Base-by-base conservation (phyloP, 257 asterid species). In the Rubia yunnanensis region DNA sequence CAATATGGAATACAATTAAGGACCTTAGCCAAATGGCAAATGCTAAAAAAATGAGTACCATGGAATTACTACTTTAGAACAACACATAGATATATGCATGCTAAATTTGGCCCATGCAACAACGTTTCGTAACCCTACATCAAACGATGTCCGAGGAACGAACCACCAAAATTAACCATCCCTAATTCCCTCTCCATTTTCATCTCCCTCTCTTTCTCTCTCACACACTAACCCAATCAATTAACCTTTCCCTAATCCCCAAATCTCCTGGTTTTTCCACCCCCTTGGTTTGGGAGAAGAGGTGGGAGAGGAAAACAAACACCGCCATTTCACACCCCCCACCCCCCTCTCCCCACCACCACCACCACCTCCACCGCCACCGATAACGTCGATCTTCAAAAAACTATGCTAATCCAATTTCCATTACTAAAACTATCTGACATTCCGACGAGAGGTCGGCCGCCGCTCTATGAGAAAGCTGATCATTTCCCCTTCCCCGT, bases 391-490 rank as follows among this genome's bases (percentile, higher is more conserved):
- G 18, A 18, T n/a, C 63, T 4, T 7, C 27, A 48, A 9, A 65
- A 36, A 73, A 69, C 57, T 79, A 80, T 83, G 88, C 82, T 67
- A 77, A 74, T 75, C 71, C 67, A 77, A 56, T 39, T 53, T 67
- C 72, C 5, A 24, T 26, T 24, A 36, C 66, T 64, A 10, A 61
- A 26, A 31, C 36, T 69, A 35, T 63, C 28, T 63, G 74, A 66
- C 72, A 28, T 31, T 70, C 76, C 60, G 64, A 64, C 77, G 30
- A 68, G 73, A 77, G 72, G 78, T 50, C 78, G 73, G 72, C 76
- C 69, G 7, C 67, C 79, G 27, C 67, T 83, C 92, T 64, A 82
- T 83, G 89, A 82, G 88, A 84, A 82, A 72, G 48, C 63, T 81
- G 73, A 64, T 64, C 72, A 34, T 26, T 41, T 65, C 52, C 24